Evolutionary conservation across 768 basidiomycete genomes (phyloP).

Genomic region (Agaricus blazei): DNA sequence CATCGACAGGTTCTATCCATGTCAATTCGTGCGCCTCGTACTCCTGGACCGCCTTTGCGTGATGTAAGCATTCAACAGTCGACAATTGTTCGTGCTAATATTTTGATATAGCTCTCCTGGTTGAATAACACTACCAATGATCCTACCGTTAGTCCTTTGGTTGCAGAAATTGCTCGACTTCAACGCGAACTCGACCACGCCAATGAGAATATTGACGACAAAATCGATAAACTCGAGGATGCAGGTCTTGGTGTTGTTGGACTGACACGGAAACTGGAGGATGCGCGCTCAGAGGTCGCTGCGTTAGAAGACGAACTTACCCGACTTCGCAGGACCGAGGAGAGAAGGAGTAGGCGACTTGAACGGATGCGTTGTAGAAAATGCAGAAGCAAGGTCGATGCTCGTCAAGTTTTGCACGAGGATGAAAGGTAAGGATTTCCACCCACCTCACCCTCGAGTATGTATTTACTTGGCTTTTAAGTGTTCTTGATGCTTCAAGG

Average conservation of each 20-base stretch:
- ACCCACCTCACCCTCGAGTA: background rate
- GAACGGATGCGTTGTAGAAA: slow-evolving; percentile 63
- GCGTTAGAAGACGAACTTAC: slow-evolving; percentile 65
- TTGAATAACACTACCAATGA: slow-evolving; percentile 57
- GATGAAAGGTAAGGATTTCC: slow-evolving; percentile 56
- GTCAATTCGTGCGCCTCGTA: slow-evolving; percentile 65
- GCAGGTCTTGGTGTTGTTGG: slow-evolving; percentile 72
- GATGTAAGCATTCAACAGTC: slow-evolving; percentile 47
- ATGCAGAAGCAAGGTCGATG: slow-evolving; percentile 59
- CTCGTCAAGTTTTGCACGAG: slow-evolving; percentile 34
- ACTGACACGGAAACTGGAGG: slow-evolving; percentile 65
- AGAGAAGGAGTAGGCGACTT: slow-evolving; percentile 58
- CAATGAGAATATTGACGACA: slow-evolving; percentile 84
- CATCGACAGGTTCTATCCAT: slow-evolving; percentile 67
- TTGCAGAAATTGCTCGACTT: slow-evolving; percentile 69
- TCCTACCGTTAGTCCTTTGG: slow-evolving; percentile 51
- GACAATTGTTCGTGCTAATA: background rate
- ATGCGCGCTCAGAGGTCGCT: slow-evolving; percentile 55
- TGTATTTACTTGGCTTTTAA: slow-evolving; percentile 20
- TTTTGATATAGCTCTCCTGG: slow-evolving; percentile 60
- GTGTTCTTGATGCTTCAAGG: slow-evolving; percentile 48
- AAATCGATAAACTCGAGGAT: slow-evolving; percentile 80
- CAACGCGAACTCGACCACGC: slow-evolving; percentile 73
- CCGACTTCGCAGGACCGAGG: slow-evolving; percentile 60
- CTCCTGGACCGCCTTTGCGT: slow-evolving; percentile 72